Evolutionary conservation across 306 rosid species (phyloP), one percentile per base, ranked within the genome.

Genomic region (Vicia faba): DNA sequence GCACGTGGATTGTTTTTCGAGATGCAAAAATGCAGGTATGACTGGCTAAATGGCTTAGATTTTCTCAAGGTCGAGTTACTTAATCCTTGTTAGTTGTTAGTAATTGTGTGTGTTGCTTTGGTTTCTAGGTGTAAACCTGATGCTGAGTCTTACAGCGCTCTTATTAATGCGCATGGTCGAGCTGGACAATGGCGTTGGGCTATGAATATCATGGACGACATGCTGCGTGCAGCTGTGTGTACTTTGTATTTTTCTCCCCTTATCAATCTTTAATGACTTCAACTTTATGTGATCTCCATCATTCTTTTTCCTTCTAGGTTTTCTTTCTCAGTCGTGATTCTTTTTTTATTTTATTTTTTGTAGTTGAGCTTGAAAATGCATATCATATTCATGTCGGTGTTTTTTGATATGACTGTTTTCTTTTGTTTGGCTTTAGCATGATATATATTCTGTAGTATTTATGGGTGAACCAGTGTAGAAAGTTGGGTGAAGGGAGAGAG

Each of bases 161-260:
- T 92, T 65, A 87, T 92, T 68, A 86, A 89, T 79, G 93, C 84
- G n/a, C 98, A 89, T 69, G 98, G 98, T 75, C 84, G 91, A 66
- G 85, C 79, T 45, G 96, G 96, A 64, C 98, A 92, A 61, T 89
- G 93, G 93, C 96, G 96, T 66, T 92, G 98, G 98, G 96, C 98
- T 36, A 78, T 75, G 91, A 89, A 87, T 84, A 86, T 92, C 81
- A 87, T 92, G 98, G 96, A 92, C 5, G 96, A 83, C 86, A 89
- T 92, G 98, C 80, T 92, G 38, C 87, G 93, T 78, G 91, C 91
- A 65, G 95, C 98, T 92, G 98, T 89, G 88, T 84, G 98, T 92
- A 92, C 82, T 82, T 57, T 73, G 79, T 81, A 84, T 81, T 81
- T 80, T 82, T 84, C 85, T 83, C 83, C 71, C 82, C 84, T 87